Conservation (phyloP, 2,329 filamentous ascomycete species). For the Aspergillus tanneri region DNA sequence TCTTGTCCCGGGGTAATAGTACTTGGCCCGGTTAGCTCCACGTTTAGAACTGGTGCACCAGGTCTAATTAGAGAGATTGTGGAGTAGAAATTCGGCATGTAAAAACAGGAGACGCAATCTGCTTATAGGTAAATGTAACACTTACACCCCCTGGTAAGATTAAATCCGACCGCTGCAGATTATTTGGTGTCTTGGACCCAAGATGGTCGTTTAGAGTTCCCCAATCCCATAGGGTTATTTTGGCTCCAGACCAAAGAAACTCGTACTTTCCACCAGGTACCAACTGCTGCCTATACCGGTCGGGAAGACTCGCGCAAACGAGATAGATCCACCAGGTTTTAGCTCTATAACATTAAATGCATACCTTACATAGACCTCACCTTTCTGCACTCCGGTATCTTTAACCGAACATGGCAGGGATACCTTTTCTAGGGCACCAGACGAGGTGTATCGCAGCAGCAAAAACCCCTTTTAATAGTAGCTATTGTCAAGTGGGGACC, state of each 20-base stretch:
- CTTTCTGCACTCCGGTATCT: no score
- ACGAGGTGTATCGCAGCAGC: no score
- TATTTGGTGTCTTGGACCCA: not conserved
- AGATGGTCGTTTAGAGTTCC: constrained; percentile 1
- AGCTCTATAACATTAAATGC: no score
- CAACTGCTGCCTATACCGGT: not conserved
- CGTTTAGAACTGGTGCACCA: not conserved
- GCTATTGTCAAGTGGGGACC: no score
- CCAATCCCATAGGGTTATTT: constrained; percentile 1
- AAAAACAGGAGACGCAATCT: not conserved
- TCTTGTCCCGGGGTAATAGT: not conserved
- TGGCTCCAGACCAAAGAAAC: constrained; percentile 1
- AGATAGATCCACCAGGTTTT: not conserved
- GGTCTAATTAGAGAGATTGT: not conserved
- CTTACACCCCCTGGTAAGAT: not conserved
- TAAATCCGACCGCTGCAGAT: not conserved
- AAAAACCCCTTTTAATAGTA: no score
- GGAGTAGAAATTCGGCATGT: not conserved
- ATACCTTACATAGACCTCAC: no score
- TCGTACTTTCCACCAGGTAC: not conserved
- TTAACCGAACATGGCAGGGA: no score
- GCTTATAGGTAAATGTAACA: not conserved
- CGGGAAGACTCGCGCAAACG: not conserved
- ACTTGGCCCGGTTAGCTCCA: not conserved
- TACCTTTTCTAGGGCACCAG: no score